Percentiles rank a stretch among this genome's conserved stretches.
Evolutionary conservation across 306 rosid genomes (phyloP).

Genomic region (Hylodesmum podocarpum): DNA sequence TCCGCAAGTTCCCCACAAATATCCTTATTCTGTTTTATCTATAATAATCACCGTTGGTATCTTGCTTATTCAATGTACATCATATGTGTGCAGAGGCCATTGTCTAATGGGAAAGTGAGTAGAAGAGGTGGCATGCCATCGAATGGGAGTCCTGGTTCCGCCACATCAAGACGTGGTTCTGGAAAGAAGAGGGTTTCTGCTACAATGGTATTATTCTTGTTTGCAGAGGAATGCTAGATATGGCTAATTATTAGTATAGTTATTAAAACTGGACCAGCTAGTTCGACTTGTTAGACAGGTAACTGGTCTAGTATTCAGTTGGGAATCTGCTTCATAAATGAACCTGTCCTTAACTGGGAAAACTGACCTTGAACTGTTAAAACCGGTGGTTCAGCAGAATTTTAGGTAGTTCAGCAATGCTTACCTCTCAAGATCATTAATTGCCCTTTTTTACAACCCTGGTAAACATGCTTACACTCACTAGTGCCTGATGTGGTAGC

Average conservation of each 20-base stretch:
- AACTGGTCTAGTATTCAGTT: background rate
- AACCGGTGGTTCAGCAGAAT: background rate
- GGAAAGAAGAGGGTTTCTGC: slow-evolving; percentile 63
- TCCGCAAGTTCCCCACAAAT: background rate
- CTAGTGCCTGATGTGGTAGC: background rate
- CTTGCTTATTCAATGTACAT: slow-evolving; percentile 20
- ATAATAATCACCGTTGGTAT: background rate
- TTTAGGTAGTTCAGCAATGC: background rate
- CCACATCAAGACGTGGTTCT: slow-evolving; percentile 52
- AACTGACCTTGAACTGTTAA: background rate
- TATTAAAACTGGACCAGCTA: background rate
- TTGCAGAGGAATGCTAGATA: background rate
- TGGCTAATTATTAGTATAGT: background rate
- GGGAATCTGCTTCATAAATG: background rate
- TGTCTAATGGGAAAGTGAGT: slow-evolving; percentile 57
- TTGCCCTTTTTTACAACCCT: background rate
- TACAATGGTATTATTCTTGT: slow-evolving; percentile 49
- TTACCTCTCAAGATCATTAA: background rate
- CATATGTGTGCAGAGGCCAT: slow-evolving; percentile 45
- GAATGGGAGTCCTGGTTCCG: slow-evolving; percentile 45
- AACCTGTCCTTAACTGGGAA: background rate
- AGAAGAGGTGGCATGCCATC: slow-evolving; percentile 48
- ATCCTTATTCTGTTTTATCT: slow-evolving; percentile 4
- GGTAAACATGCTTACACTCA: background rate
- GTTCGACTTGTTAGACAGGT: too few relatives aligned